Conservation (phyloP, 2,329 filamentous ascomycete genomes). For the Davidsoniella eucalypti region DNA sequence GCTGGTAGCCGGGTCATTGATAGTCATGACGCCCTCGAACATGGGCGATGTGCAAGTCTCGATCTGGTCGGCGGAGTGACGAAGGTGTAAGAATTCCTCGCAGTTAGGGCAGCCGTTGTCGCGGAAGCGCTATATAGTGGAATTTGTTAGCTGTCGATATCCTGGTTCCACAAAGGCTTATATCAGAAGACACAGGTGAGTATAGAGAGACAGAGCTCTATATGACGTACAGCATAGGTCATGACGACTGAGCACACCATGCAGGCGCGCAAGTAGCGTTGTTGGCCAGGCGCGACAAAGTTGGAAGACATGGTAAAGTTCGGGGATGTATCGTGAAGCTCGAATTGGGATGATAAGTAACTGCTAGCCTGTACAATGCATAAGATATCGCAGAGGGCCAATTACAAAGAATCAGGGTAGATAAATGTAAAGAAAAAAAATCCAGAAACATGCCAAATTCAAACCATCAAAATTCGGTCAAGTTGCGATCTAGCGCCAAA, state of each 20-base stretch:
- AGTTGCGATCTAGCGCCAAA: background rate
- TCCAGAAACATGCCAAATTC: background rate
- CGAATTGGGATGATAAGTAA: no score
- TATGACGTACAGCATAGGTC: slow-evolving; percentile 47
- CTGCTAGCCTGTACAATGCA: background rate
- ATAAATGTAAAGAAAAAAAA: background rate
- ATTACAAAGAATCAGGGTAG: no score
- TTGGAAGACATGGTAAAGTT: slow-evolving; percentile 8
- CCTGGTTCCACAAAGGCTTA: background rate
- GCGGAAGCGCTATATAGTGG: slow-evolving; percentile 54
- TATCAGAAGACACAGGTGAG: slow-evolving; percentile 4
- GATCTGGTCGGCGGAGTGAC: slow-evolving; percentile 62
- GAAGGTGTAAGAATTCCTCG: slow-evolving; percentile 76
- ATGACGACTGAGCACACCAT: slow-evolving; percentile 97
- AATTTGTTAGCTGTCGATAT: background rate
- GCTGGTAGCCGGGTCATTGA: slow-evolving; percentile 65
- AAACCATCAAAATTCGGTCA: background rate
- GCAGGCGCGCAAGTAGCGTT: slow-evolving; percentile 82
- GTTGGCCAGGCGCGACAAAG: slow-evolving; percentile 57
- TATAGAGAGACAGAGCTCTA: slow-evolving; percentile 6
- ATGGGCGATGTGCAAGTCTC: slow-evolving; percentile 90
- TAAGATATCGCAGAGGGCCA: background rate
- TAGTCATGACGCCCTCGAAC: slow-evolving; percentile 79
- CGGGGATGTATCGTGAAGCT: background rate
- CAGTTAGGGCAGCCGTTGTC: slow-evolving; percentile 90